Evolutionary conservation across 2,329 filamentous ascomycete genomes (phyloP).

Genomic region (Calonectria montana): DNA sequence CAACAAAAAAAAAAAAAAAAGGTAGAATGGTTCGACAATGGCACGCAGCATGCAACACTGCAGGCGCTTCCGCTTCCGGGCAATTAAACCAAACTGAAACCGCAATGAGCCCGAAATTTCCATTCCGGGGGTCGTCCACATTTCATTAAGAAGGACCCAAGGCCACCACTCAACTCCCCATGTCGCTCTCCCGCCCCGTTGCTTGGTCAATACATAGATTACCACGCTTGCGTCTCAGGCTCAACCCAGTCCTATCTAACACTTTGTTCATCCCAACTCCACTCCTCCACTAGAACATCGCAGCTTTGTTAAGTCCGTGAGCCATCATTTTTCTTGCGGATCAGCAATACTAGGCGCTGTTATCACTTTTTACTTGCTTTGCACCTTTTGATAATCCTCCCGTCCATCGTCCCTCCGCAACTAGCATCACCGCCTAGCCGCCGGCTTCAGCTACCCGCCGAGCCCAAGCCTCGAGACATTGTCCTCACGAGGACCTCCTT

Average conservation of each 20-base stretch:
- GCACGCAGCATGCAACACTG: conserved; percentile 1
- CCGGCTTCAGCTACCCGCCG: not conserved
- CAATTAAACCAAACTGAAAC: not conserved
- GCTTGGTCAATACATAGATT: conserved; percentile 41
- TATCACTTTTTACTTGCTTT: conserved; percentile 4
- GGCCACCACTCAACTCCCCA: conserved; percentile 25
- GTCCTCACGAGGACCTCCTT: not conserved
- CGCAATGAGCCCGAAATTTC: not conserved
- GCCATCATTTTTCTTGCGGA: conserved; percentile 25
- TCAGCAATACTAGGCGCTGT: conserved; percentile 25
- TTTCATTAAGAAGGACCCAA: conserved; percentile 22
- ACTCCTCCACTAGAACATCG: conserved; percentile 18
- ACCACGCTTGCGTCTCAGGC: conserved; percentile 14
- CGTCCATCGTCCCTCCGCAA: not conserved
- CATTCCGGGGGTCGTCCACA: not conserved
- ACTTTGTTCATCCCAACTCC: conserved; percentile 26
- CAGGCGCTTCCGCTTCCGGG: conserved; percentile 8
- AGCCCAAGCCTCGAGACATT: not conserved
- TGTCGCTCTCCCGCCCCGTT: conserved; percentile 31
- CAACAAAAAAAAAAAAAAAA: not conserved
- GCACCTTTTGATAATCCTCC: not conserved
- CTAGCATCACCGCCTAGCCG: conserved; percentile 1
- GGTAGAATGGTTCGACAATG: conserved; percentile 1
- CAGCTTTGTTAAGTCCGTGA: conserved; percentile 30
- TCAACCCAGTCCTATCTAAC: conserved; percentile 35